Evolutionary conservation across 352 stramenopile species (phyloP).

Genomic region (Globisporangium mamillatum): DNA sequence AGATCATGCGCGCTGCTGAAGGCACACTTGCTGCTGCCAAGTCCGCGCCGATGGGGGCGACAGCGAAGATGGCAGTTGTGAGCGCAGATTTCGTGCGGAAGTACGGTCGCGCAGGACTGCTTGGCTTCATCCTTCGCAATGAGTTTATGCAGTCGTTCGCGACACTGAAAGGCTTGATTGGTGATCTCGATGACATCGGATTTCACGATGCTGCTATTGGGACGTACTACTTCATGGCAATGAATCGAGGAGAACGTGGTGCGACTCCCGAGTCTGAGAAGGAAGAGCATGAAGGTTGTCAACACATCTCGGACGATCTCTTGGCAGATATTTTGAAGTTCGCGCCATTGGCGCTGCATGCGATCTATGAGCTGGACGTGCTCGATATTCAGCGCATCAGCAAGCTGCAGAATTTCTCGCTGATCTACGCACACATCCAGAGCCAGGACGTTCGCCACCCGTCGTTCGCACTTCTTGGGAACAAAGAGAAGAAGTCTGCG

Average conservation of each 20-base stretch:
- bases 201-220: conserved; percentile 86
- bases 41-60: conserved; percentile 73
- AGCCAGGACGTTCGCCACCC: conserved; percentile 77
- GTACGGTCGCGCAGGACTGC: conserved; percentile 70
- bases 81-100: conserved; percentile 85
- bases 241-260: conserved; percentile 81
- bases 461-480: conserved; percentile 75
- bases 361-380: conserved; percentile 83
- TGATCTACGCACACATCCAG: conserved; percentile 84
- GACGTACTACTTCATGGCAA: conserved; percentile 89
- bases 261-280: conserved; percentile 62
- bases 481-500: conserved; percentile 77
- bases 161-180: conserved; percentile 79
- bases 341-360: conserved; percentile 73
- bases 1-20: conserved; percentile 77
- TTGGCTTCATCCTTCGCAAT: conserved; percentile 84
- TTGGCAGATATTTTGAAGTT: conserved; percentile 72
- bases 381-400: conserved; percentile 84
- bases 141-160: conserved; percentile 88
- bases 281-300: conserved; percentile 51
- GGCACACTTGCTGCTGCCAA: conserved; percentile 77
- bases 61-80: conserved; percentile 81
- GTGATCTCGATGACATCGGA: conserved; percentile 72
- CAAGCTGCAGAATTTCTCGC: conserved; percentile 67
- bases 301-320: conserved; percentile 64